Evolutionary conservation across 768 basidiomycete species (phyloP).

Genomic region (Tylopilus plumbeoviolaceoides): DNA sequence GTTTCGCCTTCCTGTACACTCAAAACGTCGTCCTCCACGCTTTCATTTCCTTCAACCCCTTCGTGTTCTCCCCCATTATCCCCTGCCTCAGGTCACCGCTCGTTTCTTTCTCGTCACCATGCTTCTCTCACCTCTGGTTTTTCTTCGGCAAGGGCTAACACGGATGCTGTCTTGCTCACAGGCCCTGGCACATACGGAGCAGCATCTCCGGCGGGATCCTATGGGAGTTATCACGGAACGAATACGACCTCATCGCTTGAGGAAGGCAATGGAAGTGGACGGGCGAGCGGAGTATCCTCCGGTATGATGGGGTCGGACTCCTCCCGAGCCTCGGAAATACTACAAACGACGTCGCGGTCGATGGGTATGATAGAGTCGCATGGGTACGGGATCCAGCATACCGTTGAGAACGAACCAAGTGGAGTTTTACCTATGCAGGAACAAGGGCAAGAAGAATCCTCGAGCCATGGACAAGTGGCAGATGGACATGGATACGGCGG

Average conservation of each 20-base stretch:
- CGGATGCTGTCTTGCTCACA: background rate
- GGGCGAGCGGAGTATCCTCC: constrained; percentile 12
- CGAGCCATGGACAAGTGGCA: background rate
- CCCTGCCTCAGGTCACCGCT: background rate
- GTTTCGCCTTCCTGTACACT: background rate
- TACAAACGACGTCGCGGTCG: background rate
- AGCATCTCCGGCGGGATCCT: constrained; percentile 23
- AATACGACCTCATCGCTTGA: constrained; percentile 21
- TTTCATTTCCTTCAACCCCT: constrained; percentile 1
- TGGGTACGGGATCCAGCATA: background rate
- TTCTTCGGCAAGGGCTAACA: constrained; percentile 9
- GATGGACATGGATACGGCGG: background rate
- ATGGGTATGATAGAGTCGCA: background rate
- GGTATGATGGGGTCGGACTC: constrained; percentile 9
- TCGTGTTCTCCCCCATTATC: background rate
- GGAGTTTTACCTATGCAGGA: background rate
- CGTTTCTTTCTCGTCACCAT: background rate
- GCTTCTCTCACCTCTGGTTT: background rate
- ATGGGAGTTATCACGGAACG: constrained; percentile 19
- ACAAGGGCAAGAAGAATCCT: background rate
- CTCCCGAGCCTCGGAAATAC: constrained; percentile 8
- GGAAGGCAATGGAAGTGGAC: constrained; percentile 9
- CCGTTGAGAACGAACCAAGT: background rate
- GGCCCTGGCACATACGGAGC: constrained; percentile 16
- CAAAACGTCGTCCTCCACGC: constrained; percentile 4